Evolutionary conservation across 495 filamentous ascomycete species (phyloP).

Genomic region (Hypoxylon rickii): DNA sequence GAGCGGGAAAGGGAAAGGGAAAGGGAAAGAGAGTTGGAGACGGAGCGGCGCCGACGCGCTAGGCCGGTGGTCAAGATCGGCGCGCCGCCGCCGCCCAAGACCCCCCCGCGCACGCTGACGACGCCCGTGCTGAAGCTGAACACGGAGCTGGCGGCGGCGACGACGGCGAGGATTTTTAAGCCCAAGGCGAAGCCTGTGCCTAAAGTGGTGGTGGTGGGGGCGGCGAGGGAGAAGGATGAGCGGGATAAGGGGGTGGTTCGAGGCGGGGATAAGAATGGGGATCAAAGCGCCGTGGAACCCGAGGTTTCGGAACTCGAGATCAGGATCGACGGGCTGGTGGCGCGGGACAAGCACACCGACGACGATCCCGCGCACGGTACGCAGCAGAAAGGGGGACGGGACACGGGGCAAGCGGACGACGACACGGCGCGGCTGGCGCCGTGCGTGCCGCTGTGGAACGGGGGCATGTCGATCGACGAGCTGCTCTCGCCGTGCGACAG

Average conservation of each 20-base stretch:
- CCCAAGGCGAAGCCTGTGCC: conserved; percentile 22
- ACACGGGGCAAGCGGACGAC: conserved; percentile 3
- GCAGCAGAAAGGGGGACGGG: background rate
- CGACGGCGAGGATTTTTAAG: conserved; percentile 22
- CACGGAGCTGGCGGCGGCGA: conserved; percentile 40
- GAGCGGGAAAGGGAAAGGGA: conserved; percentile 27
- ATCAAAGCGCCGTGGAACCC: no score
- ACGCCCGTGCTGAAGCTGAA: conserved; percentile 45
- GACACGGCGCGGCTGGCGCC: conserved; percentile 45
- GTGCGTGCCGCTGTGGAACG: conserved; percentile 11
- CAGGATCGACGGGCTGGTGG: conserved; percentile 4
- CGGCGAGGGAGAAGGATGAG: background rate
- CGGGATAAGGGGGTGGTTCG: no score
- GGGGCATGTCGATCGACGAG: conserved; percentile 41
- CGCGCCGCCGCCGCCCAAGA: conserved; percentile 32
- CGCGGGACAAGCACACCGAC: background rate
- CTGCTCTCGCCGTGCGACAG: conserved; percentile 34
- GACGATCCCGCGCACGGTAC: no score
- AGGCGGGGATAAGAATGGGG: no score
- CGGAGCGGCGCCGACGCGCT: conserved; percentile 23
- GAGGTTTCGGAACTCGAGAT: conserved; percentile 18
- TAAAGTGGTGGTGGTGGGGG: background rate
- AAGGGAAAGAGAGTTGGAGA: background rate
- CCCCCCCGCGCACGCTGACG: conserved; percentile 18
- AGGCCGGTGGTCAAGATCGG: conserved; percentile 34